Evolutionary conservation across 495 filamentous ascomycete genomes (phyloP).

Genomic region (Talaromyces wortmannii): DNA sequence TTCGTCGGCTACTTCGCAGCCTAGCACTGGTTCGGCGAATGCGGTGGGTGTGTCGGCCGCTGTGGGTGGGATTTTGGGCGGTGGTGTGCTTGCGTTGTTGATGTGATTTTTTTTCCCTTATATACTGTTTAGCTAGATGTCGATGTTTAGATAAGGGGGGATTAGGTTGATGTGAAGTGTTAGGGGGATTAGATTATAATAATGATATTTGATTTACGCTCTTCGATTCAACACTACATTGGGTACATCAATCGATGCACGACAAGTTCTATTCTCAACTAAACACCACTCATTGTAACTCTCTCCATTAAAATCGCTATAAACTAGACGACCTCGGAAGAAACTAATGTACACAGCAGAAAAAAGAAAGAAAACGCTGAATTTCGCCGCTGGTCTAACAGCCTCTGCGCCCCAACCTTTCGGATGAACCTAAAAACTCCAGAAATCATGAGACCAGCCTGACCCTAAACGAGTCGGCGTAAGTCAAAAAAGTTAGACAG

Average conservation of each 20-base stretch:
- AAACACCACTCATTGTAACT: background rate
- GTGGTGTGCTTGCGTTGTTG: conserved; percentile 1
- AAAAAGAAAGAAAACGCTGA: background rate
- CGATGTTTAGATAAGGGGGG: too few species aligned
- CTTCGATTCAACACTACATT: background rate
- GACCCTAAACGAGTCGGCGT: background rate
- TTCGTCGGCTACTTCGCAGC: background rate
- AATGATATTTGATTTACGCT: too few species aligned
- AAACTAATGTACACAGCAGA: conserved; percentile 3
- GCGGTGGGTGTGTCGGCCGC: background rate
- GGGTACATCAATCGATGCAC: too few species aligned
- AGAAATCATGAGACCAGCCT: background rate
- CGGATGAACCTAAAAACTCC: background rate
- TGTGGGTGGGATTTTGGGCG: background rate
- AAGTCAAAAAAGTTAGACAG: background rate
- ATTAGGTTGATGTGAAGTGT: too few species aligned
- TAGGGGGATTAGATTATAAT: too few species aligned
- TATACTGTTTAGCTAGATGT: background rate
- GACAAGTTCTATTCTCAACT: too few species aligned
- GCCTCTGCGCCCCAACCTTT: background rate
- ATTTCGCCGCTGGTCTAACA: background rate
- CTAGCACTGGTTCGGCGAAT: conserved; percentile 1
- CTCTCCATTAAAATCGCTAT: background rate
- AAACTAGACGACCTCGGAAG: background rate
- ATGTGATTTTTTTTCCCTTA: background rate